Evolutionary conservation across 306 rosid genomes (phyloP), one percentile per base, ranked within the genome.

Genomic region (Cyamopsis tetragonoloba): DNA sequence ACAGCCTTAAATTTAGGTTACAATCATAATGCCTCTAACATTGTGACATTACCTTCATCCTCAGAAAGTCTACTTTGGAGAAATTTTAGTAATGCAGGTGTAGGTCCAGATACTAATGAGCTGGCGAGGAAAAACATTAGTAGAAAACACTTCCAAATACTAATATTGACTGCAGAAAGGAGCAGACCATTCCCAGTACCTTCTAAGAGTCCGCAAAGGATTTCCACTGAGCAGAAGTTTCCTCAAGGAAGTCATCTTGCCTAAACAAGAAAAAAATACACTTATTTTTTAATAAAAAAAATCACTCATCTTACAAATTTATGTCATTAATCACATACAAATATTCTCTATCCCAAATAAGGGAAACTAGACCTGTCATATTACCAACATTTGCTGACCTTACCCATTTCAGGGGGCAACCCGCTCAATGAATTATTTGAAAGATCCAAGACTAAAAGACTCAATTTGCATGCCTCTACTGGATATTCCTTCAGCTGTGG

Each of bases 371-470:
- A 66, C 55, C 4, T 55, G 24, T 61, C 44, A 56, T 39, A 30
- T 31, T 50, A 61, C 65, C 32, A 73, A 39, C 72, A 56, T 35
- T 39, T 51, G 68, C 51, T 50, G 69, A 82, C 57, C 86, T 82
- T 86, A 92, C 98, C 98, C 76, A 92, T 69, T 83, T 89, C 96
- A 38, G 96, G 78, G 20, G 96, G 93, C 74, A 92, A 77, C 74
- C 98, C 96, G 74, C 86, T 82, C 83, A 92, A 68, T 74, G 98
- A 89, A 80, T 92, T 92, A 77, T 92, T 89, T 67, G 98, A 92
- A 75, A 92, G 96, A 81, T 92, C 86, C 70, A 92, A 77, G 43
- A 89, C 83, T 22, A 79, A 80, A 35, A 92, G 88, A 69, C 27
- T 84, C 84, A 92, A 70, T 61, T 83, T 84, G 81, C 98, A 92